Percentiles rank a stretch among this genome's conserved stretches.
These are phyloP conservation scores for Xylariaceae sp. DNA, from an alignment of 2,329 filamentous ascomycete species.

Conservation along the genomic window DNA sequence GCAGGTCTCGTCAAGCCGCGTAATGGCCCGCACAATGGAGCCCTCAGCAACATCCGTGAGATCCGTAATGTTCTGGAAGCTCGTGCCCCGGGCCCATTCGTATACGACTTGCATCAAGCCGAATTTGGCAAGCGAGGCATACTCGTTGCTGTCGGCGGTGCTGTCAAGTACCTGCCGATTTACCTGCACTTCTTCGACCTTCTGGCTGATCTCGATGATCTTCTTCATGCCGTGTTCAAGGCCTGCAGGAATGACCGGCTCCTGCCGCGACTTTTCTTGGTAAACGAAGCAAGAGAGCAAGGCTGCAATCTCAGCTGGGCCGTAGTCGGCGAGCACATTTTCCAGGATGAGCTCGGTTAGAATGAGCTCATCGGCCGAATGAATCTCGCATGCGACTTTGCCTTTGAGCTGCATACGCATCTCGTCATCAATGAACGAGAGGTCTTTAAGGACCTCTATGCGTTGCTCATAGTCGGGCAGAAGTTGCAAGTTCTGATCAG, in stretches of 20 bases:
- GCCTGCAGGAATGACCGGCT: conserved; percentile 73
- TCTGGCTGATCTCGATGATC: conserved; percentile 86
- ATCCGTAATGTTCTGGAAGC: conserved; percentile 95
- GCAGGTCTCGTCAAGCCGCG: conserved; percentile 89
- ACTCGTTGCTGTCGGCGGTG: conserved; percentile 87
- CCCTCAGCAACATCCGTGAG: conserved; percentile 95
- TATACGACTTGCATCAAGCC: conserved; percentile 97
- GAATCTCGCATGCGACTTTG: conserved; percentile 97
- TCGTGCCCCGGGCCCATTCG: conserved; percentile 97
- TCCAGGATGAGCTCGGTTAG: conserved; percentile 94
- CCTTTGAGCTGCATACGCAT: conserved; percentile 91
- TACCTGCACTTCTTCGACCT: conserved; percentile 85
- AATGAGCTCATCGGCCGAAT: conserved; percentile 93
- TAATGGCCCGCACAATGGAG: conserved; percentile 93
- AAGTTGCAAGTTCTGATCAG: conserved; percentile 91
- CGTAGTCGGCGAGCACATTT: conserved; percentile 91
- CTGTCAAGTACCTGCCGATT: conserved; percentile 88
- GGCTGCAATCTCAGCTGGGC: conserved; percentile 93
- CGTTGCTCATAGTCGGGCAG: conserved; percentile 96
- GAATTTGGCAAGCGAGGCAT: conserved; percentile 79
- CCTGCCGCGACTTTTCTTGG: conserved; percentile 86
- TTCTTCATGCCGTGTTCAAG: conserved; percentile 78
- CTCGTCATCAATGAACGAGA: conserved; percentile 84
- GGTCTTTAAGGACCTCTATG: conserved; percentile 82
- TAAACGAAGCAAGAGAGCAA: conserved; percentile 93